These are phyloP conservation scores for Sambucus nigra DNA, from an alignment of 129 eudicot genomes.

Conservation along the genomic window DNA sequence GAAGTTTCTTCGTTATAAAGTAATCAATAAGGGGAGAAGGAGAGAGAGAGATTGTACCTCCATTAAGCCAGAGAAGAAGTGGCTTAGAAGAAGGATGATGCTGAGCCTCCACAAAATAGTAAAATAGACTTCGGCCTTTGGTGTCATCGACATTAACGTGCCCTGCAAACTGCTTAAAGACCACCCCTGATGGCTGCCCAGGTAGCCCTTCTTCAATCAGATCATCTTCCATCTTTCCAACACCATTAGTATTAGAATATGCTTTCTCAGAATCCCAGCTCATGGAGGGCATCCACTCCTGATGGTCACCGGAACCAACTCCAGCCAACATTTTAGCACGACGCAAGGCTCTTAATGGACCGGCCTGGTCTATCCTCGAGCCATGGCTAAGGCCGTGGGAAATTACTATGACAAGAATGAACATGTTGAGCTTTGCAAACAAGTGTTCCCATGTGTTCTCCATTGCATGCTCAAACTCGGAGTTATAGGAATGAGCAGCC, in stretches of 20 bases:
- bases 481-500: background rate
- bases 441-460: slow-evolving; percentile 14
- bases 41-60: slow-evolving; percentile 22
- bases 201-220: slow-evolving; percentile 42
- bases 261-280: slow-evolving; percentile 1
- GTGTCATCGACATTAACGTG: slow-evolving; percentile 38
- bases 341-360: slow-evolving; percentile 31
- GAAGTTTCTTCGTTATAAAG: too few relatives aligned
- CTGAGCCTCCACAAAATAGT: slow-evolving; percentile 46
- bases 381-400: slow-evolving; percentile 23
- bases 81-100: slow-evolving; percentile 42
- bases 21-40: background rate
- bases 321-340: slow-evolving; percentile 22
- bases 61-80: slow-evolving; percentile 58
- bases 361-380: slow-evolving; percentile 25
- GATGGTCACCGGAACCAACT: slow-evolving; percentile 4
- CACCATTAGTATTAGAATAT: background rate
- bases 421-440: slow-evolving; percentile 13
- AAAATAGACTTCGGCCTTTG: slow-evolving; percentile 55
- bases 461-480: slow-evolving; percentile 22
- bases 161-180: slow-evolving; percentile 46
- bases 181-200: slow-evolving; percentile 34
- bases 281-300: slow-evolving; percentile 3
- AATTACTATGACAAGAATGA: slow-evolving; percentile 13
- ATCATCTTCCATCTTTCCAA: slow-evolving; percentile 49